Conservation (phyloP, 2,329 filamentous ascomycete genomes). For the Anthostomella pinea region DNA sequence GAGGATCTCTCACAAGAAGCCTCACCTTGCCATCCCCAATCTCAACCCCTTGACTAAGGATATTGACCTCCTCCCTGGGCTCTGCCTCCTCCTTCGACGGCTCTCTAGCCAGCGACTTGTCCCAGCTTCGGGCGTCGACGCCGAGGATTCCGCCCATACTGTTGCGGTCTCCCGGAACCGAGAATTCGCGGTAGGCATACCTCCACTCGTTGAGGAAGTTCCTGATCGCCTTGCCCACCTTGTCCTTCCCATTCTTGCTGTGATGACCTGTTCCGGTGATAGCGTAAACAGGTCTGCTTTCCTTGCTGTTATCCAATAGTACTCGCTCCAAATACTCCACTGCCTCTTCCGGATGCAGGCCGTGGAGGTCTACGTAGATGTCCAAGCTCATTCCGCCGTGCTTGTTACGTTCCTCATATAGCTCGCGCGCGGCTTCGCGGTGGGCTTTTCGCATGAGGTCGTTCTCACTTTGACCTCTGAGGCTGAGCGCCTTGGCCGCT, state of each 20-base stretch:
- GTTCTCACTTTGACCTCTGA: slow-evolving; percentile 94
- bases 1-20: slow-evolving; percentile 59
- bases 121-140: slow-evolving; percentile 65
- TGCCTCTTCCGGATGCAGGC: slow-evolving; percentile 97
- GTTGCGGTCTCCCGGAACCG: slow-evolving; percentile 86
- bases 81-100: slow-evolving; percentile 38
- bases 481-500: slow-evolving; percentile 89
- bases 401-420: slow-evolving; percentile 93
- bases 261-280: slow-evolving; percentile 97
- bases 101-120: slow-evolving; percentile 56
- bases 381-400: slow-evolving; percentile 59
- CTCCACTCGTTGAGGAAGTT: slow-evolving; percentile 92
- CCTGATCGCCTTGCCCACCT: slow-evolving; percentile 91
- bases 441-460: slow-evolving; percentile 96
- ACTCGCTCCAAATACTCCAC: slow-evolving; percentile 90
- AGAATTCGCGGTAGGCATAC: slow-evolving; percentile 95
- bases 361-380: slow-evolving; percentile 92
- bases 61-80: slow-evolving; percentile 47
- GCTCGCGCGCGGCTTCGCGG: slow-evolving; percentile 82
- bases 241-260: slow-evolving; percentile 98
- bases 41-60: slow-evolving; percentile 64
- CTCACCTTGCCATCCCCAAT: slow-evolving; percentile 66
- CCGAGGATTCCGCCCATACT: slow-evolving; percentile 74
- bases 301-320: slow-evolving; percentile 74
- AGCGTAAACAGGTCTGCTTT: slow-evolving; percentile 78